phyloP scores from a whole-genome alignment of 2,329 filamentous ascomycete species.

The Xylaria sp. region DNA sequence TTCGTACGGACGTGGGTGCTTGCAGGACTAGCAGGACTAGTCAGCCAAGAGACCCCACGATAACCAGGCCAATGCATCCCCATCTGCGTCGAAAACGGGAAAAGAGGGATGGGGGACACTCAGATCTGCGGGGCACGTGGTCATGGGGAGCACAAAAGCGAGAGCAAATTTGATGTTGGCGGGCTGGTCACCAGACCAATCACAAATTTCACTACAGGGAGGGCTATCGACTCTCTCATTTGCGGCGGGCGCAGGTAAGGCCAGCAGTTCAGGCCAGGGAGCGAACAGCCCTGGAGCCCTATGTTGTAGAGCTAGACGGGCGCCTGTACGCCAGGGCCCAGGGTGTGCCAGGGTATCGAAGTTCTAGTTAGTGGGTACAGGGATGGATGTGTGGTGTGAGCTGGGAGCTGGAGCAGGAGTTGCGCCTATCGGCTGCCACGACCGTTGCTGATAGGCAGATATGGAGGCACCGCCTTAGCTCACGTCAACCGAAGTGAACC shows the following conservation, averaged over 20 bases:
- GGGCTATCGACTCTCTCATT: no score
- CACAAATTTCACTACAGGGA: slow-evolving; percentile 19
- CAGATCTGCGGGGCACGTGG: slow-evolving; percentile 33
- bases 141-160: slow-evolving; percentile 19
- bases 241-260: slow-evolving; percentile 10
- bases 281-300: background rate
- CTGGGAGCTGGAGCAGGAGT: background rate
- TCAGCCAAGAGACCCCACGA: slow-evolving; percentile 19
- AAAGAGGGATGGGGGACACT: slow-evolving; percentile 13
- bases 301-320: background rate
- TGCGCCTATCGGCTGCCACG: slow-evolving; percentile 1
- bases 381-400: no score
- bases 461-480: background rate
- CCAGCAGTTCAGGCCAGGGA: background rate
- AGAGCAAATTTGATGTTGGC: background rate
- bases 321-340: background rate
- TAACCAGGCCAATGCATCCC: slow-evolving; percentile 20
- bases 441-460: slow-evolving; percentile 1
- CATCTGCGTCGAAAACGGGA: slow-evolving; percentile 10
- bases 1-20: no score
- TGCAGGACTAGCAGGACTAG: background rate
- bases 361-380: background rate
- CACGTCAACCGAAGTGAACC: background rate
- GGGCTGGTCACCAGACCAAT: slow-evolving; percentile 32
- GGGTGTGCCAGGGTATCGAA: background rate